Evolutionary conservation across 345 rosid species (phyloP).

Genomic region (Psidium guajava): DNA sequence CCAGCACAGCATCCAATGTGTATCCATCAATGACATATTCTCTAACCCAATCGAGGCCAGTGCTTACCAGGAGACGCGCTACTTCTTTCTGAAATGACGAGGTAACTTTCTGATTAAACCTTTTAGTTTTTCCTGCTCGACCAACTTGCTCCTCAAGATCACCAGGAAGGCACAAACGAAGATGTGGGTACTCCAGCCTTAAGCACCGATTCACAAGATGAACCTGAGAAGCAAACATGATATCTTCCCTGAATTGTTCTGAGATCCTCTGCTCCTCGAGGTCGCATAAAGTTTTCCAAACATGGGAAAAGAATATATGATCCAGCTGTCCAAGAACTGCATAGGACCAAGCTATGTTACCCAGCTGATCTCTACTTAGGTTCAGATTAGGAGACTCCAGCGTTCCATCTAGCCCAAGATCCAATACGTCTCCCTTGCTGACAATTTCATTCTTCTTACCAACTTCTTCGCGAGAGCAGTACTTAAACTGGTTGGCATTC

Average conservation of each 20-base stretch:
- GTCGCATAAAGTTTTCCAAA: slow-evolving; percentile 47
- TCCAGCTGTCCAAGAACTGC: slow-evolving; percentile 75
- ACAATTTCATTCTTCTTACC: slow-evolving; percentile 1
- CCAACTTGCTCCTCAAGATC: slow-evolving; percentile 58
- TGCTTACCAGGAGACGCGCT: slow-evolving; percentile 65
- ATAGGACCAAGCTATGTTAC: slow-evolving; percentile 94
- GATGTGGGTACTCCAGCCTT: slow-evolving; percentile 74
- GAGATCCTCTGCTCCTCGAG: slow-evolving; percentile 78
- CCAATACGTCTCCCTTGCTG: neutral
- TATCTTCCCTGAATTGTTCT: slow-evolving; percentile 77
- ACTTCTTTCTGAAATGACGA: slow-evolving; percentile 94
- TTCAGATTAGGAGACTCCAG: slow-evolving; percentile 34
- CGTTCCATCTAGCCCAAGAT: slow-evolving; percentile 9
- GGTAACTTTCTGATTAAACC: slow-evolving; percentile 73
- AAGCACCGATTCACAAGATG: slow-evolving; percentile 81
- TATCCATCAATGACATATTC: slow-evolving; percentile 68
- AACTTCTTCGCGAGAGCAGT: slow-evolving; percentile 20
- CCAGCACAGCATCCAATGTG: slow-evolving; percentile 67
- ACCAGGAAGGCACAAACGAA: slow-evolving; percentile 37
- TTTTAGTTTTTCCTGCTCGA: slow-evolving; percentile 63
- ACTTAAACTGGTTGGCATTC: slow-evolving; percentile 30
- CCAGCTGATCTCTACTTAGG: slow-evolving; percentile 75
- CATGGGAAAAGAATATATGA: slow-evolving; percentile 49
- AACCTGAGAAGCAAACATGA: slow-evolving; percentile 85
- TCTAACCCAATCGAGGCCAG: slow-evolving; percentile 83